A percentile compares a stretch with the other conserved stretches of the same genome.
Conservation (phyloP, 2,329 filamentous ascomycete genomes). For the Apiospora rasikravindrae region DNA sequence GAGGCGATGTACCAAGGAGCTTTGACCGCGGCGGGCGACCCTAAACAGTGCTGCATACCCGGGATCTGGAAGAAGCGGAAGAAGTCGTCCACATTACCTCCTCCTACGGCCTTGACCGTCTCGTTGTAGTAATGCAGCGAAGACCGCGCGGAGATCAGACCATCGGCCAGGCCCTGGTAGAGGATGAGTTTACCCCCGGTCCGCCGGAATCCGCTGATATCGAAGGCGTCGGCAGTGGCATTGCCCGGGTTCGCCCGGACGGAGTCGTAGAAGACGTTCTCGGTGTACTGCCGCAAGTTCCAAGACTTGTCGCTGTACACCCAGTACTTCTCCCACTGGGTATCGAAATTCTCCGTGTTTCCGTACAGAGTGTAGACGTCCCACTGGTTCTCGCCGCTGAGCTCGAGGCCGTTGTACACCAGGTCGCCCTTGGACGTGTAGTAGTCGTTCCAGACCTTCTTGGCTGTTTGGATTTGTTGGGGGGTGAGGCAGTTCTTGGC, state of each 20-base stretch:
- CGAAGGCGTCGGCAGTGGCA: constrained; percentile 44
- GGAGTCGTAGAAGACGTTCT: constrained; percentile 37
- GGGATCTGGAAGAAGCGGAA: constrained; percentile 59
- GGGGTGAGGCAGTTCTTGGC: constrained; percentile 46
- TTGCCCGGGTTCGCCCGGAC: constrained; percentile 43
- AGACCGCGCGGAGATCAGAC: constrained; percentile 44
- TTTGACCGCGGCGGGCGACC: constrained; percentile 35
- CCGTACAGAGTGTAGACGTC: constrained; percentile 35
- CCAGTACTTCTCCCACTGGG: constrained; percentile 45
- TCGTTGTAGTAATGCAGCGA: constrained; percentile 41
- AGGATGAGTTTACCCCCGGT: constrained; percentile 50
- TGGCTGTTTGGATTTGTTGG: constrained; percentile 45
- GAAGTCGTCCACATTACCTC: constrained; percentile 45
- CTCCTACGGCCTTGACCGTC: constrained; percentile 33
- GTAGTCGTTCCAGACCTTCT: constrained; percentile 39
- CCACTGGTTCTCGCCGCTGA: constrained; percentile 51
- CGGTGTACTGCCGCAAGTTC: constrained; percentile 39
- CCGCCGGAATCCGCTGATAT: constrained; percentile 44
- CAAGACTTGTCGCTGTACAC: constrained; percentile 46
- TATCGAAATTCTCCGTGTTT: constrained; percentile 38
- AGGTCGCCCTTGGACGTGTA: constrained; percentile 37
- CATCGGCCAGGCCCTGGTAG: constrained; percentile 52
- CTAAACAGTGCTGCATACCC: constrained; percentile 56
- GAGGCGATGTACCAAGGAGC: constrained; percentile 49
- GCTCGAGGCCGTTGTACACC: constrained; percentile 49